Base-by-base conservation (phyloP, 164 flowering plant species). In the Stephania japonica region DNA sequence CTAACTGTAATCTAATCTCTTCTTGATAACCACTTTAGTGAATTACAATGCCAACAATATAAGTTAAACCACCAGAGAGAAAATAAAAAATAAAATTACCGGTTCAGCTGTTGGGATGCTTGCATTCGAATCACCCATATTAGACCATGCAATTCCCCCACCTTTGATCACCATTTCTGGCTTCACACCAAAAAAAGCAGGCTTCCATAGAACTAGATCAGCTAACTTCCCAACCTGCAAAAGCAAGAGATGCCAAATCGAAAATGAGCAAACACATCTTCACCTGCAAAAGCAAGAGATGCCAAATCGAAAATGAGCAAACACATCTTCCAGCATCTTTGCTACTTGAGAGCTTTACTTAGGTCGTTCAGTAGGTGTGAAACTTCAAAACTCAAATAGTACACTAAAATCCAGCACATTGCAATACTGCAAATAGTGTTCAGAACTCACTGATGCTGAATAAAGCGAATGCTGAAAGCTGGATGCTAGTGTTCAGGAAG, bases 41-140 rank as follows among this genome's bases (percentile, higher is more conserved):
- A n/a, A 6, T 59, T 59, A 21, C 5, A 59, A n/a, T 59, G 64
- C 9, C 24, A 19, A 59, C 38, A 32, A 59, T 19, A n/a, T 2
- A 59, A 19, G 64, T 8, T 59, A 59, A n/a, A 59, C 9, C 23
- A 19, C 64, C 64, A n/a, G 64, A 49, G 38, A 32, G 2, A 32
- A 4, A 32, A n/a, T n/a, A 32, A 32, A 24, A 68, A 67, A n/a
- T 18, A 53, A 18, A 49, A 32, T 24, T 86, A 93, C 99, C 85
- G 97, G 98, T 79, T 96, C 93, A 73, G 98, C 97, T 65, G 99
- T 96, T 56, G 98, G 99, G 70, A 93, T 96, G 88, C 98, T 96
- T 10, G 97, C 99, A 86, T 92, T 96, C 81, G 97, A 90, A 81
- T 96, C 97, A 27, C 99, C 98, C 97, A 93, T 92, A 77, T 93